Evolutionary conservation across 2,329 filamentous ascomycete genomes (phyloP).

Genomic region (Dactylonectria estremocensis): DNA sequence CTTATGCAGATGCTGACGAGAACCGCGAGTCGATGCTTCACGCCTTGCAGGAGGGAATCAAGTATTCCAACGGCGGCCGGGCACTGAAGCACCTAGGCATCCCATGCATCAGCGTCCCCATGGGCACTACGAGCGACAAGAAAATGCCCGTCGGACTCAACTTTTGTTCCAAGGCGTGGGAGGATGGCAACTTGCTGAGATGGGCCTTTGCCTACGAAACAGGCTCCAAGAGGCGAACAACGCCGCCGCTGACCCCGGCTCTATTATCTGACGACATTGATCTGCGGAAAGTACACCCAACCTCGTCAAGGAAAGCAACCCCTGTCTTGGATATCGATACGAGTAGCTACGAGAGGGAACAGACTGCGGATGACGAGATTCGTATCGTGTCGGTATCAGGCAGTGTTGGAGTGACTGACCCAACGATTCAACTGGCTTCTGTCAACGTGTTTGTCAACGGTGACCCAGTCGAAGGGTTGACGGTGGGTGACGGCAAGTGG

Average conservation of each 20-base stretch:
- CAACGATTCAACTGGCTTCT: background rate
- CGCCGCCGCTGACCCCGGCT: background rate
- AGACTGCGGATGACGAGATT: background rate
- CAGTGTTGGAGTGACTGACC: background rate
- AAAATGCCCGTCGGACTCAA: constrained; percentile 21
- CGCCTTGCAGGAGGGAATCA: constrained; percentile 12
- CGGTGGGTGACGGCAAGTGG: background rate
- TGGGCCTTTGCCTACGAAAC: constrained; percentile 23
- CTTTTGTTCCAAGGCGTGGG: constrained; percentile 18
- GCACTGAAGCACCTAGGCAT: constrained; percentile 23
- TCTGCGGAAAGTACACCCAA: background rate
- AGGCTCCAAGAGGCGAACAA: background rate
- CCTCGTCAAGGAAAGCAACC: background rate
- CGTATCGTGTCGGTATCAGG: background rate
- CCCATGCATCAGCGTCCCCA: constrained; percentile 14
- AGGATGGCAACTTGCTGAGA: constrained; percentile 7
- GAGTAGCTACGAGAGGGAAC: background rate
- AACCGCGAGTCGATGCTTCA: background rate
- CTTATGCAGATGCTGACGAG: constrained; percentile 6
- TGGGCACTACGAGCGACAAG: constrained; percentile 19
- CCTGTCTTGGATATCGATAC: background rate
- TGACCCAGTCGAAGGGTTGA: background rate
- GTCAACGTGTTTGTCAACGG: constrained; percentile 11
- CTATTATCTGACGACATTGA: background rate
- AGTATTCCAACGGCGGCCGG: constrained; percentile 15